A percentile compares a stretch with the other conserved stretches of the same genome.
Conservation (phyloP, 73 alveolate genomes). For the Paraurostyla sp. region DNA sequence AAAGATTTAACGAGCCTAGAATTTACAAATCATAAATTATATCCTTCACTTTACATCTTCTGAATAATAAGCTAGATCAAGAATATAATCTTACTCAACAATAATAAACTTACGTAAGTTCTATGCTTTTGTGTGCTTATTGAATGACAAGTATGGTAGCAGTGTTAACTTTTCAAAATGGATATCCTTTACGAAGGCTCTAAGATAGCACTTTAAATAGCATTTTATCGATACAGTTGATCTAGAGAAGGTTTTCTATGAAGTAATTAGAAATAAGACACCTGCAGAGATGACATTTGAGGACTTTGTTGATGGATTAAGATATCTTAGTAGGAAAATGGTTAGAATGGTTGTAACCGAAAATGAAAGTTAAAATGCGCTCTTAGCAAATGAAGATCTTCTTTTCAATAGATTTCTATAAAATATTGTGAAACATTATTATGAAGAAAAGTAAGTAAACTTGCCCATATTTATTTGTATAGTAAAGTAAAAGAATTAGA, state of each 20-base stretch:
- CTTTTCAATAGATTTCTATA: slow-evolving; percentile 42
- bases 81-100: not conserved
- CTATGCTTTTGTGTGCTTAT: not conserved
- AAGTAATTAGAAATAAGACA: slow-evolving; percentile 29
- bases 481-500: slow-evolving; percentile 30
- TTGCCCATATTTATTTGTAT: not conserved
- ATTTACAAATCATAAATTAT: slow-evolving; percentile 56
- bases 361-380: not conserved
- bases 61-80: not conserved
- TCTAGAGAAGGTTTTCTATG: slow-evolving; percentile 44
- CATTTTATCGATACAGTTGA: slow-evolving; percentile 39
- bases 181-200: slow-evolving; percentile 22
- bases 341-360: not conserved
- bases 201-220: not conserved
- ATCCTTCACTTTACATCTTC: slow-evolving; percentile 58
- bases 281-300: slow-evolving; percentile 56
- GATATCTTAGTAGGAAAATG: slow-evolving; percentile 1
- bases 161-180: slow-evolving; percentile 40
- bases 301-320: slow-evolving; percentile 54
- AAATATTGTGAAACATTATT: slow-evolving; percentile 21
- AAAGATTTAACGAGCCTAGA: slow-evolving; percentile 51
- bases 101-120: slow-evolving; percentile 42
- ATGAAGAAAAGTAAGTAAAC: slow-evolving; percentile 20
- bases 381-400: slow-evolving; percentile 28
- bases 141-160: slow-evolving; percentile 53